phyloP scores from a whole-genome alignment of 2,329 filamentous ascomycete species.

The Diaporthe amygdali region DNA sequence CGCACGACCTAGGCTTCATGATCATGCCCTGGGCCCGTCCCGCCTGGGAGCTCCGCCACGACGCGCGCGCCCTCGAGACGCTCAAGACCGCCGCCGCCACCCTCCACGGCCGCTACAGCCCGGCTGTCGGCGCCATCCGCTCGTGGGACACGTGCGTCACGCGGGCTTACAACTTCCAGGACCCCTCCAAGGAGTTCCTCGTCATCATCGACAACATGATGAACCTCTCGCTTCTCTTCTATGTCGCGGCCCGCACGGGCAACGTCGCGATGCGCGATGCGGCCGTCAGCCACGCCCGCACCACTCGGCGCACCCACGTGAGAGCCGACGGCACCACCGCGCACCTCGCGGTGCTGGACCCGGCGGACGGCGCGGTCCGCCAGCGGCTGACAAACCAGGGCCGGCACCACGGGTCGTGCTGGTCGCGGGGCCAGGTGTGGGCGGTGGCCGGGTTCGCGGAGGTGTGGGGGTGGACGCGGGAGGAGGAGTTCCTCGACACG shows the following conservation, averaged over 20 bases:
- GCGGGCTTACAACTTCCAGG: slow-evolving; percentile 41
- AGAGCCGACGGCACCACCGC: slow-evolving; percentile 41
- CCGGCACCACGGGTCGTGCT: slow-evolving; percentile 46
- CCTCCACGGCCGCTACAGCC: slow-evolving; percentile 42
- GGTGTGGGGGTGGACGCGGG: slow-evolving; percentile 50
- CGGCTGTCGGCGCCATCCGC: slow-evolving; percentile 39
- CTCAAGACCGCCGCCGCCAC: slow-evolving; percentile 30
- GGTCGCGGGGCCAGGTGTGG: slow-evolving; percentile 56
- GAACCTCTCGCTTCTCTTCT: slow-evolving; percentile 50
- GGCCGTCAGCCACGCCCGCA: slow-evolving; percentile 45
- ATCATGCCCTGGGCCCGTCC: slow-evolving; percentile 42
- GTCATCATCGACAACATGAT: slow-evolving; percentile 48
- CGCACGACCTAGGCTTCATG: slow-evolving; percentile 52
- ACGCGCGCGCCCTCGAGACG: slow-evolving; percentile 40
- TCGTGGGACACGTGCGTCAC: slow-evolving; percentile 52
- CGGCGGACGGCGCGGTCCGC: slow-evolving; percentile 41
- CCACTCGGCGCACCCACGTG: slow-evolving; percentile 45
- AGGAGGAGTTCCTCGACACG: slow-evolving; percentile 46
- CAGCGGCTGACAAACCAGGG: slow-evolving; percentile 54
- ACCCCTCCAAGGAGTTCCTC: slow-evolving; percentile 42
- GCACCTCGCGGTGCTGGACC: slow-evolving; percentile 34
- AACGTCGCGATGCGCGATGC: slow-evolving; percentile 34
- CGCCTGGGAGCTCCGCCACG: slow-evolving; percentile 45
- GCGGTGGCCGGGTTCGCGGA: slow-evolving; percentile 52
- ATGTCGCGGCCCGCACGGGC: slow-evolving; percentile 40